Evolutionary conservation across 2,329 filamentous ascomycete genomes (phyloP), one percentile per base, ranked within the genome.

Genomic region (Pseudovirgaria hyperparasitica): DNA sequence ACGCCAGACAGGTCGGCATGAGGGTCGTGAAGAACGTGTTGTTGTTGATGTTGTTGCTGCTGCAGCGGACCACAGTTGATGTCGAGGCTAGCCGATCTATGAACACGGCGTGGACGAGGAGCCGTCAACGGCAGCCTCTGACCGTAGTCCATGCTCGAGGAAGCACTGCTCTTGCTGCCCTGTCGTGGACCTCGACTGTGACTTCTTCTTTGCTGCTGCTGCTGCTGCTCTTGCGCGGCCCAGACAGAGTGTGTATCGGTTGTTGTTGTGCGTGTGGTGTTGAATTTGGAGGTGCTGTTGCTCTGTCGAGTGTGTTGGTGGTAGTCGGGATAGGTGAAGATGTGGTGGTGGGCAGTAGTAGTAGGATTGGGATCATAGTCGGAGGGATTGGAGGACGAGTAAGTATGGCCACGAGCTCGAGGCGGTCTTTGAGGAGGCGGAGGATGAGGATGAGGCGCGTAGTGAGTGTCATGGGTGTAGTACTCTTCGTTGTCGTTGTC

Each of bases 61-160:
- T n/a, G n/a, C n/a, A n/a, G n/a, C n/a, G n/a, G n/a, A n/a, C n/a
- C n/a, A n/a, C n/a, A 68, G 48, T n/a, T n/a, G n/a, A n/a, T n/a
- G n/a, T 92, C 84, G 45, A 85, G 73, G 52, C 80, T 86, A 16
- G 81, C 76, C 18, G 81, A 80, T 30, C 76, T 64, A 42, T 71
- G 63, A 23, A 62, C 64, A 37, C 52, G 44, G 1, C 46, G 47
- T 58, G 70, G 65, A 36, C 70, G 67, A 45, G 74, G 72, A 39
- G 61, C 70, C 34, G 66, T 63, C 34, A 70, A 46, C 11, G 68
- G 60, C 32, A 72, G 67, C 14, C 61, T 60, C 41, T 74, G 72
- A 24, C 71, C 72, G 33, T 67, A 62, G 40, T 80, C 75, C 41
- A 78, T 63, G 55, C 76, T 80, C 37, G 68, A 72, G 24, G 67